These are phyloP conservation scores for Suhomyces bribrorum DNA, from an alignment of 1,139 yeast genomes.

Conservation along the genomic window DNA sequence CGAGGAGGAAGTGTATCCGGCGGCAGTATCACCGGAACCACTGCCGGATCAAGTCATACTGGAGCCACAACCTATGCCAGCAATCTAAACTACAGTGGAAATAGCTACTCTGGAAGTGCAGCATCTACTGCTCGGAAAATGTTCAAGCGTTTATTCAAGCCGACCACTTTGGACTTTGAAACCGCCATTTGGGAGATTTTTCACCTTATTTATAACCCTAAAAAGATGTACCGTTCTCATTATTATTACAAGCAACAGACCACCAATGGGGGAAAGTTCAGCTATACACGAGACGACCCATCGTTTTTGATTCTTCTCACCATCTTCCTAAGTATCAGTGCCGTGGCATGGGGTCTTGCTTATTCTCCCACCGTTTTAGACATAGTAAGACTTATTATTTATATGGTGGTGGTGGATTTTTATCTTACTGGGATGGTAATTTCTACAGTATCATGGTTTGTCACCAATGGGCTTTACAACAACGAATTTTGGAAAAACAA, in stretches of 20 bases:
- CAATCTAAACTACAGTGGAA: neutral
- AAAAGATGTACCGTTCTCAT: constrained; percentile 77
- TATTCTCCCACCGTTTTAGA: constrained; percentile 66
- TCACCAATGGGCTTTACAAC: constrained; percentile 61
- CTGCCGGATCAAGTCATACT: constrained; percentile 1
- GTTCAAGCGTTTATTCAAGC: constrained; percentile 55
- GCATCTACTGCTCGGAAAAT: constrained; percentile 17
- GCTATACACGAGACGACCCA: constrained; percentile 90
- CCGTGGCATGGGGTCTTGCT: constrained; percentile 88
- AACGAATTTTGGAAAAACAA: constrained; percentile 3
- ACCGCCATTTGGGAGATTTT: constrained; percentile 91
- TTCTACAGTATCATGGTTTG: constrained; percentile 72
- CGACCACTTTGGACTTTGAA: constrained; percentile 85
- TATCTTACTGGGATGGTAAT: constrained; percentile 67
- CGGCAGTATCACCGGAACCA: constrained; percentile 6
- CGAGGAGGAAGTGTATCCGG: constrained; percentile 5
- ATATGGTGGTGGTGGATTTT: constrained; percentile 87
- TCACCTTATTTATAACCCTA: constrained; percentile 70
- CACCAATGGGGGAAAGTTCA: constrained; percentile 27
- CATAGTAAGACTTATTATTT: constrained; percentile 62
- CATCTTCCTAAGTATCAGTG: constrained; percentile 64
- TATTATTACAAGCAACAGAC: constrained; percentile 62
- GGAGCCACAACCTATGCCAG: neutral
- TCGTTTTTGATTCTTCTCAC: constrained; percentile 76
- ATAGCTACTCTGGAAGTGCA: constrained; percentile 3